Conservation (phyloP, 345 rosid genomes). For the Litchi chinensis region DNA sequence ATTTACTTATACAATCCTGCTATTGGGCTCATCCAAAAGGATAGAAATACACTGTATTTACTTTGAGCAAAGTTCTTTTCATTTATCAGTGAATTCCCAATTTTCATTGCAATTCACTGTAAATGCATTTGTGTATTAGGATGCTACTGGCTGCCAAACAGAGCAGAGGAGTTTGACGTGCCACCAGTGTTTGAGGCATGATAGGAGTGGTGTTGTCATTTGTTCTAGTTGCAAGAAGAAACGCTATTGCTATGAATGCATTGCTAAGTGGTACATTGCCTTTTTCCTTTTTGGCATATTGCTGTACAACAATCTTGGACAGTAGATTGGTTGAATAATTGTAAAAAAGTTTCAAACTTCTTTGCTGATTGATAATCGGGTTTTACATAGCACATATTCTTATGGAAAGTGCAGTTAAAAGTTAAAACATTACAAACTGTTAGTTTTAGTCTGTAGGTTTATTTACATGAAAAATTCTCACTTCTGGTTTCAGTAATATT, state of each 20-base stretch:
- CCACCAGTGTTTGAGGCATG: slow-evolving; percentile 52
- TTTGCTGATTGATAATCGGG: background rate
- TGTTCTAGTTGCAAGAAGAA: slow-evolving; percentile 50
- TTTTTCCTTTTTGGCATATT: background rate
- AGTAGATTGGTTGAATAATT: slow-evolving; percentile 6
- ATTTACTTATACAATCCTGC: background rate
- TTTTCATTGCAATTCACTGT: background rate
- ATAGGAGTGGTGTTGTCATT: slow-evolving; percentile 32
- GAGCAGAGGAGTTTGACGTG: slow-evolving; percentile 38
- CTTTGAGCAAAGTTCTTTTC: background rate
- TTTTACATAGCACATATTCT: background rate
- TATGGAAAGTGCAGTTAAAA: background rate
- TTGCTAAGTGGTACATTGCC: slow-evolving; percentile 46
- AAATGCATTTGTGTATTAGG: slow-evolving; percentile 33
- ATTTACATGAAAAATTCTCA: background rate
- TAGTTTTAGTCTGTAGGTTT: background rate
- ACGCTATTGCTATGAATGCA: slow-evolving; percentile 58
- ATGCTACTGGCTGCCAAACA: slow-evolving; percentile 17
- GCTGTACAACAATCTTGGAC: slow-evolving; percentile 1
- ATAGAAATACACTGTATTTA: background rate
- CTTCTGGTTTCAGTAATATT: background rate
- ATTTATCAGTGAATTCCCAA: background rate
- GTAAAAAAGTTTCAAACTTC: background rate
- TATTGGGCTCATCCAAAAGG: background rate
- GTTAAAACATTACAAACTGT: background rate